Conservation (phyloP, 352 stramenopile genomes). For the Pythium utonaiense region DNA sequence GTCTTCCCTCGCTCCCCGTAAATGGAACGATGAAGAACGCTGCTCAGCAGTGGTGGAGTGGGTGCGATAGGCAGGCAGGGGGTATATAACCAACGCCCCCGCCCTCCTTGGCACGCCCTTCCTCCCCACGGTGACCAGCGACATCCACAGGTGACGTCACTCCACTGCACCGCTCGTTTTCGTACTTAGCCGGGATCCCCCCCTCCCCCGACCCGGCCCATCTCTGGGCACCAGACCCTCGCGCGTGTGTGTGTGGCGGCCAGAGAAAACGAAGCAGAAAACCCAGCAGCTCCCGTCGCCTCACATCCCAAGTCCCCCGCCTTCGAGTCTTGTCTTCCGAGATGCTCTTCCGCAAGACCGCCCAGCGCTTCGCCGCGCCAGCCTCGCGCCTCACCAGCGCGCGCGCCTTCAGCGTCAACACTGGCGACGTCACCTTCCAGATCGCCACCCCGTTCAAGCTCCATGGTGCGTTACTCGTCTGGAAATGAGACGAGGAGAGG, state of each 20-base stretch:
- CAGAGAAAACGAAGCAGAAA: slow-evolving; percentile 43
- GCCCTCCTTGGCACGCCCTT: no score
- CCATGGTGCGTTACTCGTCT: slow-evolving; percentile 45
- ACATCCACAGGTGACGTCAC: slow-evolving; percentile 10
- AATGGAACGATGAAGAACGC: no score
- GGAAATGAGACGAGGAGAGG: not conserved
- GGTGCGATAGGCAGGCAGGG: no score
- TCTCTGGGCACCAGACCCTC: slow-evolving; percentile 4
- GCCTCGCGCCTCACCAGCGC: slow-evolving; percentile 27
- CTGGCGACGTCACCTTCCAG: slow-evolving; percentile 66
- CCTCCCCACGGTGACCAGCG: not conserved
- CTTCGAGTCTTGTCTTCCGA: not conserved
- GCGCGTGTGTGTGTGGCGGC: slow-evolving; percentile 24
- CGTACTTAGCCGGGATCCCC: slow-evolving; percentile 7
- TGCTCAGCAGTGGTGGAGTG: no score
- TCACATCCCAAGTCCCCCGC: slow-evolving; percentile 24
- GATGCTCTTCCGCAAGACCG: slow-evolving; percentile 69
- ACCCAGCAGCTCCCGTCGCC: slow-evolving; percentile 10
- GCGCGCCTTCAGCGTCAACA: slow-evolving; percentile 63
- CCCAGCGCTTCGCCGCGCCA: slow-evolving; percentile 30
- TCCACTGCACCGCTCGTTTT: not conserved
- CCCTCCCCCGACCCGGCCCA: slow-evolving; percentile 7
- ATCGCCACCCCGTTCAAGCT: slow-evolving; percentile 73
- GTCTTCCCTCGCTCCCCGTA: no score
- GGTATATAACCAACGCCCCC: not conserved